Evolutionary conservation across 441 rosid genomes (phyloP), one percentile per base, ranked within the genome.

Genomic region (Biscutella auriculata): DNA sequence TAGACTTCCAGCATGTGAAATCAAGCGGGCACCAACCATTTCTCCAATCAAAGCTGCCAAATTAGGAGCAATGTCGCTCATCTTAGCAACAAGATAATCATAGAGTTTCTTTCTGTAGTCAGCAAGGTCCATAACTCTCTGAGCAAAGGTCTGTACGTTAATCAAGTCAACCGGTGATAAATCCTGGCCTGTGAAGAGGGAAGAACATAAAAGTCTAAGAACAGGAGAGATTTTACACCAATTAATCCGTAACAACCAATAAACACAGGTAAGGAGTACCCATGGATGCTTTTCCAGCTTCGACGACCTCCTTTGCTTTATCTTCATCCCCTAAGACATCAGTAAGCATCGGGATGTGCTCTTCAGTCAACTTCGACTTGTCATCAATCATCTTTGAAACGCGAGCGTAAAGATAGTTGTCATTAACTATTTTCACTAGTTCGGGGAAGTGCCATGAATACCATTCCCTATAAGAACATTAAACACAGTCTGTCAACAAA

Each of bases 361-460:
- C 96, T 23, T 93, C 97, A 27, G 89, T 50, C 73, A 89, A 51
- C 67, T 82, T 81, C 30, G 97, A 74, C 78, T 92, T 89, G 77
- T 89, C 96, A 42, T 84, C 95, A 27, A 90, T 87, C 56, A 76
- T 74, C 75, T 81, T 94, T 6, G 93, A 81, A 59, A 90, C 85
- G 27, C 78, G 82, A 59, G 96, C 92, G 63, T 87, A 94, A 6
- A 94, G 84, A 70, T 85, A 87, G 73, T 94, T 94, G 76, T 94
- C 99, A 57, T 80, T 85, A 44, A 94, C 93, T 14, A 94, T 90
- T 78, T 89, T 94, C 64, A 72, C 95, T 46, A 94, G 67, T 48
- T 93, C 96, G 15, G 97, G 99, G 69, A 93, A 93, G 70, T 93
- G 99, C 97, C 95, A 87, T 3, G 96, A 87, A 53, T 94, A 94